Evolutionary conservation across 1,139 yeast genomes (phyloP), one percentile per base, ranked within the genome.

Genomic region (Diutina ranongensis): DNA sequence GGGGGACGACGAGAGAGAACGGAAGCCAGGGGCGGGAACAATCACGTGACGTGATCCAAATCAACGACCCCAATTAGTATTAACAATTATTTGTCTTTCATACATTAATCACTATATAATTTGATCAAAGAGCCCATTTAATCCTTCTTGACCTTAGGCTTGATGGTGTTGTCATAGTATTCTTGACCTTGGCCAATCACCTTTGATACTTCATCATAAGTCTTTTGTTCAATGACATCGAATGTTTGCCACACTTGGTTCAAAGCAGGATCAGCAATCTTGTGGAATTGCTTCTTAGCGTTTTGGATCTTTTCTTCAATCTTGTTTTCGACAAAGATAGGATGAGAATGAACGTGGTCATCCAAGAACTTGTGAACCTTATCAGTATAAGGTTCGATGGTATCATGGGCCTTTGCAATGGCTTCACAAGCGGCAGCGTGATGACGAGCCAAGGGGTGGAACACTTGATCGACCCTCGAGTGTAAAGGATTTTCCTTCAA

Each of bases 371-470:
- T 27, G 32, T 38, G 42, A n/a, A 20, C 28, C 18, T n/a, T 12
- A 19, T 38, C 32, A n/a, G 25, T 5, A 25, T 38, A 38, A 10
- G 42, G 42, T 12, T 38, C 31, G 13, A 38, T 27, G 25, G 25
- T n/a, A 10, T 38, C 31, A 21, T 38, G 42, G 15, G 19, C 42
- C 15, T 21, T 38, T 16, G 31, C 42, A 25, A 38, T 25, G 19
- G 25, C 31, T 15, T 38, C 42, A 38, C 42, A 38, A 10, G 31
- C 42, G 32, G 31, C 31, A 25, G 42, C 42, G 32, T 38, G 42
- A 32, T 38, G 42, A 15, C 42, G 42, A 22, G 42, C 42, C 42
- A 38, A 38, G n/a, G 42, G 42, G 32, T 38, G 42, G 42, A 38
- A 38, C 31, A 38, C 42, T 15, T 38, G 42, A 32, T 38, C 42